Percentiles rank a stretch among this genome's conserved stretches.
These are phyloP conservation scores for Mortierella sp. DNA, from an alignment of 371 early-diverging fungal species.

Conservation along the genomic window DNA sequence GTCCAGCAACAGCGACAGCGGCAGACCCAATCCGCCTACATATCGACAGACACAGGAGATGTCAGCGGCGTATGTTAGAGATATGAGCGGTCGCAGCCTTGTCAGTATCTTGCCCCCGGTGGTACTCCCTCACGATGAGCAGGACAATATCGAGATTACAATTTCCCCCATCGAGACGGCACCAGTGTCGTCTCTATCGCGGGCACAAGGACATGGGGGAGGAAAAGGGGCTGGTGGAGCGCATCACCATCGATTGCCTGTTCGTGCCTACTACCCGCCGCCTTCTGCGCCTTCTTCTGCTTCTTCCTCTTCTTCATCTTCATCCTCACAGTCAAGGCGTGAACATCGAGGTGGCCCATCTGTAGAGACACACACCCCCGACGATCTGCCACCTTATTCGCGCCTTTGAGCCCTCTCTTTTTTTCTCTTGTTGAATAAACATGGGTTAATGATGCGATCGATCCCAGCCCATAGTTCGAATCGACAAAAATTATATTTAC, in stretches of 20 bases:
- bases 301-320: background rate
- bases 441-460: too few species aligned
- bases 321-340: background rate
- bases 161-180: background rate
- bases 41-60: slow-evolving; percentile 1
- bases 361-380: too few species aligned
- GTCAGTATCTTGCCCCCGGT: background rate
- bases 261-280: background rate
- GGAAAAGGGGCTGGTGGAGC: background rate
- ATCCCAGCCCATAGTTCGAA: too few species aligned
- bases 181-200: background rate
- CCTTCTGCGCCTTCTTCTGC: background rate
- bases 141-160: slow-evolving; percentile 22
- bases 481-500: too few species aligned
- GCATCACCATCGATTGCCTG: background rate
- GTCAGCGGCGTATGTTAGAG: background rate
- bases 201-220: background rate
- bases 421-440: background rate
- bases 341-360: background rate
- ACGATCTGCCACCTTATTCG: background rate
- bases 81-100: background rate
- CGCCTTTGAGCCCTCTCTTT: background rate
- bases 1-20: background rate
- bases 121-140: slow-evolving; percentile 12
- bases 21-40: background rate